phyloP scores from a whole-genome alignment of 169 alveolate species.

The Plasmodium malariae region DNA sequence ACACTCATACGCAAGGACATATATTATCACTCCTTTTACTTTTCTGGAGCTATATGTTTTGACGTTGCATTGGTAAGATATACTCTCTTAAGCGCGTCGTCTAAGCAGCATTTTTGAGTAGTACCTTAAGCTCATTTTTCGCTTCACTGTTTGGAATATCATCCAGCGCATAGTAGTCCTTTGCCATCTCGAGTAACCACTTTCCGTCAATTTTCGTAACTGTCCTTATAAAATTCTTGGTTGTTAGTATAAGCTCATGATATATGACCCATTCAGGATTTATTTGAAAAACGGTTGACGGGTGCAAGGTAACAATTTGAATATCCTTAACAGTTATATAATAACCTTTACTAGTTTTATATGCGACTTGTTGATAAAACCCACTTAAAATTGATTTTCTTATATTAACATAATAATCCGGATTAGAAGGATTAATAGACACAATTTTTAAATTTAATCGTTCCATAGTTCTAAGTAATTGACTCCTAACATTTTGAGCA shows the following conservation, averaged over 20 bases:
- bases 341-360: conserved; percentile 91
- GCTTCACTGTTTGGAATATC: conserved; percentile 76
- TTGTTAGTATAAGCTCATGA: conserved; percentile 98
- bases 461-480: conserved; percentile 89
- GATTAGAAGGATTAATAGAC: conserved; percentile 52
- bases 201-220: conserved; percentile 93
- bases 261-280: conserved; percentile 97
- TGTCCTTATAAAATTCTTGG: conserved; percentile 97
- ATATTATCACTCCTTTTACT: no score
- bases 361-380: conserved; percentile 95
- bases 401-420: conserved; percentile 46
- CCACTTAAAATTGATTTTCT: conserved; percentile 88
- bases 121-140: conserved; percentile 31
- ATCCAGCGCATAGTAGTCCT: conserved; percentile 39
- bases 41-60: no score
- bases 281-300: conserved; percentile 95
- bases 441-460: conserved; percentile 84
- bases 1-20: no score
- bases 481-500: conserved; percentile 93
- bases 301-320: conserved; percentile 98
- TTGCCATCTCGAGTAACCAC: conserved; percentile 92
- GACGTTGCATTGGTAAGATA: no score
- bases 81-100: no score
- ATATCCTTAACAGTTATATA: conserved; percentile 96
- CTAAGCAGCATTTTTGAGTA: conserved; percentile 8